Evolutionary conservation across 768 basidiomycete species (phyloP), one percentile per base, ranked within the genome.

Genomic region (Termitomyces sp.): DNA sequence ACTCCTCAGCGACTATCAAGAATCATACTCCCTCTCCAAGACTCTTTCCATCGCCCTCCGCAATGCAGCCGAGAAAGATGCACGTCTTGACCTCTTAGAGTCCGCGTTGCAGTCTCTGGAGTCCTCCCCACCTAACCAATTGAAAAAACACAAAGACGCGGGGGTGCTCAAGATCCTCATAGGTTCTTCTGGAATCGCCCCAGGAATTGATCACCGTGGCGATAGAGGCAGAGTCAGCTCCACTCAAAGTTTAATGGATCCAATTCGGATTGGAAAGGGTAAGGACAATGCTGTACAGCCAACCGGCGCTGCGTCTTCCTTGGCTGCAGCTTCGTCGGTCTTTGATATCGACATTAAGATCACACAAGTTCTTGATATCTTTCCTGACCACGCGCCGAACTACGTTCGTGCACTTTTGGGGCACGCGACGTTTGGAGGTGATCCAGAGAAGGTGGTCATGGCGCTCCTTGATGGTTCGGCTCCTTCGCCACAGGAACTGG

Each of bases 381-480:
- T 94, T 36, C 88, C 91, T 0, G 80, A 90, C 44, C 73, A 82
- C 28, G 68, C 80, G 0, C 73, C 79, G 0, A 65, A 66, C 2
- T 89, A 92, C 63, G 72, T 93, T 51, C 79, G 79, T 36, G 77
- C 75, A 20, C 72, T 91, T 20, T 77, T 93, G 13, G 56, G 61
- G 13, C 78, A 81, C 55, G 69, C 76, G 24, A 69, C 77, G 7
- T 87, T 83, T 63, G 65, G 67, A n/a, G 78, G 81, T 2, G 77
- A 79, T 34, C 75, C 83, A 1, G 89, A 91, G 62, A 75, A 75
- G 37, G 80, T 91, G 20, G 76, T 92, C 12, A 83, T 78, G 41
- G 88, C 87, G 0, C 68, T 94, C n/a, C 72, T 94, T 47, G 91
- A 92, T 56, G 88, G 87, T 0, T 86, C 81, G 0, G 84, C 88